These are phyloP conservation scores for Podaxis mareebaensis DNA, from an alignment of 768 basidiomycete genomes.

Conservation along the genomic window DNA sequence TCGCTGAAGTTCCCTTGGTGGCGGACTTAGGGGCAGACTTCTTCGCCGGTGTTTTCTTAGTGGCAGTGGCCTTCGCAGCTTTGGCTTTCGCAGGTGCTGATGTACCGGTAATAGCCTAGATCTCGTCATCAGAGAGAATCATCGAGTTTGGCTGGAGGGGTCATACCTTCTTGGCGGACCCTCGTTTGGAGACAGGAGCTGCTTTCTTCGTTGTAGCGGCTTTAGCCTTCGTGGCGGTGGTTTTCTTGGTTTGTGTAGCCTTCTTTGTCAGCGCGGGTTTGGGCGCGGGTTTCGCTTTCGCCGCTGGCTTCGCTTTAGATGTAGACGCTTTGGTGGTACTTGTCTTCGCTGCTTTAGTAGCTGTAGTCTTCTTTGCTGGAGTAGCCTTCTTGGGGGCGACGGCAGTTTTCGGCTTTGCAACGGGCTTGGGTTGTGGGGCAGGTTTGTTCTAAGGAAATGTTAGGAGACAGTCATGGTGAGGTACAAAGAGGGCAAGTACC, in stretches of 20 bases:
- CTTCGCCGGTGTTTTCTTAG: slow-evolving; percentile 39
- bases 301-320: slow-evolving; percentile 28
- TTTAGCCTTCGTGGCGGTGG: slow-evolving; percentile 38
- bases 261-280: slow-evolving; percentile 36
- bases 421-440: slow-evolving; percentile 35
- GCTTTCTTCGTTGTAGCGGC: slow-evolving; percentile 37
- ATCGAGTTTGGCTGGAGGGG: neutral
- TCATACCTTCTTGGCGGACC: slow-evolving; percentile 41
- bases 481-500: slow-evolving; percentile 27
- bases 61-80: slow-evolving; percentile 33
- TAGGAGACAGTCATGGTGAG: slow-evolving; percentile 14
- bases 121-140: slow-evolving; percentile 1
- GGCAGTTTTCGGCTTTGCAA: slow-evolving; percentile 25
- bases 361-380: slow-evolving; percentile 27
- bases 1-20: slow-evolving; percentile 27
- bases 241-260: slow-evolving; percentile 35
- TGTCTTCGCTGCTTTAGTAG: slow-evolving; percentile 28
- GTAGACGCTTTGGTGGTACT: slow-evolving; percentile 25
- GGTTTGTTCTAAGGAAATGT: slow-evolving; percentile 35
- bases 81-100: slow-evolving; percentile 44
- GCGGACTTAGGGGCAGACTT: slow-evolving; percentile 32
- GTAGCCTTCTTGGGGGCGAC: slow-evolving; percentile 18
- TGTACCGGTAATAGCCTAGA: slow-evolving; percentile 42
- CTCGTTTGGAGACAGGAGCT: slow-evolving; percentile 34
- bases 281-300: slow-evolving; percentile 28